Base-by-base conservation (phyloP, 176 grass and related monocot genomes). In the Echinochloa phyllopogon region DNA sequence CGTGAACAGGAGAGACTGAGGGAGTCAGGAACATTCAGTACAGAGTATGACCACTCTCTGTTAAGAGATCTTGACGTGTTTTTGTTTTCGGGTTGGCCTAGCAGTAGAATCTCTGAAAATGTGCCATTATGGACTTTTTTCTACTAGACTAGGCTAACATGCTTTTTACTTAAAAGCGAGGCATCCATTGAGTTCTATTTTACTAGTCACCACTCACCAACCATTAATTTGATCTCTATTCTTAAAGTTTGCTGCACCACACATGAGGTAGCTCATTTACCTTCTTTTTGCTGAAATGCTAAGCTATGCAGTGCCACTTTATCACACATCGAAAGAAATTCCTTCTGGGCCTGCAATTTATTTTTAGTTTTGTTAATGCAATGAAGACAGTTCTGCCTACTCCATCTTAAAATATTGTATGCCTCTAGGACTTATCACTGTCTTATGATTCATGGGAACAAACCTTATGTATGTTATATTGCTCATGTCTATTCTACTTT, bases 1-100 rank as follows among this genome's bases (percentile, higher is more conserved):
- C 57, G 74, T 33, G 91, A 95, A 77, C 96, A 90, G 74, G 85
- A 95, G 69, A 85, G 57, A 36, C 89, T 83, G 77, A 88, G 89
- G 83, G 87, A 95, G 36, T 94, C 93, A 27, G 89, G 89, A 78
- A 94, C 83, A 38, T 95, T 87, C 79, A 95, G 91, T 70, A 95
- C 80, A 12, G 89, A 94, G 96, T 98, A 95, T 78, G 89, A 5
- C 14, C 49, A 81, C 75, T 74, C 27, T 65, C 33, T 75, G 39
- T 55, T 70, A 38, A 44, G 73, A 6, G 71, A 39, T 38, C 5
- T 7, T 12, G 18, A 18, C 57, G 14, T 59, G 60, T 84, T 38
- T 58, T 87, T 40, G 17, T 12, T 20, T 63, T 63, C 13, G 17
- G 11, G 5, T 33, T 80, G 3, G 42, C 45, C 14, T 74, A 53